phyloP scores from a whole-genome alignment of 164 flowering plant species.

The Echeveria elegans region DNA sequence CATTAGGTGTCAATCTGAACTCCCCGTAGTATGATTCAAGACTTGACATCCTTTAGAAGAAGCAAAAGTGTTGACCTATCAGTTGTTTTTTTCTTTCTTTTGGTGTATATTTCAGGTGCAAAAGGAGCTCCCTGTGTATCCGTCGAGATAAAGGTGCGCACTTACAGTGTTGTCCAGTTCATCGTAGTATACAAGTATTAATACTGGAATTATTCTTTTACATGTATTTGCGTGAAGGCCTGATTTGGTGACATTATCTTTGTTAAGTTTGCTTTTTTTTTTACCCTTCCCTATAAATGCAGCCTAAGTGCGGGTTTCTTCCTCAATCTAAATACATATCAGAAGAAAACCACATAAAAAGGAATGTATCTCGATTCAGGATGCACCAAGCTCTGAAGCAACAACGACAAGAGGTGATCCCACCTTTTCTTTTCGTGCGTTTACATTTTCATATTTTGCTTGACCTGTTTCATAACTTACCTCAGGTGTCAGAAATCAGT shows the following conservation, averaged over 20 bases:
- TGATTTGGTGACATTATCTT: background rate
- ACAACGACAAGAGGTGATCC: slow-evolving; percentile 55
- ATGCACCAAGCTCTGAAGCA: slow-evolving; percentile 89
- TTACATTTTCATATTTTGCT: background rate
- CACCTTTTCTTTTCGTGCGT: background rate
- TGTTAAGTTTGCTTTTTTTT: background rate
- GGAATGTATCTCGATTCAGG: slow-evolving; percentile 45
- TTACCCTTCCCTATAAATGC: background rate
- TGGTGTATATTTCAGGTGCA: slow-evolving; percentile 31
- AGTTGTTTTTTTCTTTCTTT: background rate
- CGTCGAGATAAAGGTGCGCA: slow-evolving; percentile 80
- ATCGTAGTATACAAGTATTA: slow-evolving; percentile 1
- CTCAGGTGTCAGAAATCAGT: slow-evolving; percentile 69
- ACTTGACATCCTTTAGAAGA: background rate
- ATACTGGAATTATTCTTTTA: background rate
- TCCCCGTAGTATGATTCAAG: background rate
- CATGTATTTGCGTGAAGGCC: background rate
- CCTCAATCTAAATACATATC: slow-evolving; percentile 64
- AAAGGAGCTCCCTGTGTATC: slow-evolving; percentile 43
- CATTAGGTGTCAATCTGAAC: background rate
- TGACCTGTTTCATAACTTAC: slow-evolving; percentile 5
- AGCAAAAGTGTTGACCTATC: background rate
- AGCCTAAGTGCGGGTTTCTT: slow-evolving; percentile 99
- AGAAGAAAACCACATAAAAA: slow-evolving; percentile 26
- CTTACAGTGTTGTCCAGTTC: background rate